Conservation (phyloP, 805 yeast species). For the Komagataella ulmi region DNA sequence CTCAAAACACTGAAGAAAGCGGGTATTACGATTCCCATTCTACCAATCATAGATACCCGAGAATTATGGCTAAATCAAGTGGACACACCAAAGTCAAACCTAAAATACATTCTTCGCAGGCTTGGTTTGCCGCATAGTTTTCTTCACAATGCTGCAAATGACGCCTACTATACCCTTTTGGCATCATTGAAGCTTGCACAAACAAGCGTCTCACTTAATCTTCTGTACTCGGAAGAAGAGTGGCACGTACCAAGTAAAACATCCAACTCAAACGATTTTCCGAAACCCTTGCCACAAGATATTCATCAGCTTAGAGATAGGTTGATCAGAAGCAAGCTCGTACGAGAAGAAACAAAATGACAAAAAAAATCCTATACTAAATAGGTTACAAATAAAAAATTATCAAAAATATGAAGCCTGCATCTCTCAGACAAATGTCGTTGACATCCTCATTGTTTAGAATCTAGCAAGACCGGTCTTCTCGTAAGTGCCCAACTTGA, state of each 20-base stretch:
- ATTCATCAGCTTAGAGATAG: neutral
- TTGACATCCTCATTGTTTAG: conserved; percentile 4
- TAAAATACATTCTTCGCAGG: conserved; percentile 13
- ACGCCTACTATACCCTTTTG: conserved; percentile 16
- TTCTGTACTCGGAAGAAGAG: neutral
- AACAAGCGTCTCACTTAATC: neutral
- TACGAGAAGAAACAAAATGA: neutral
- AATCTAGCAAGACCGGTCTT: conserved; percentile 14
- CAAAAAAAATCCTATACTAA: neutral
- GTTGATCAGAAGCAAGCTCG: neutral
- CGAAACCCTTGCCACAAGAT: neutral
- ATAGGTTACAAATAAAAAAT: neutral
- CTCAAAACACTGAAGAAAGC: conserved; percentile 8
- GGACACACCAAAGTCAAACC: conserved; percentile 4
- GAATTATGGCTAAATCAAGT: conserved; percentile 13
- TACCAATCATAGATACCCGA: conserved; percentile 16
- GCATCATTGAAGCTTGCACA: neutral
- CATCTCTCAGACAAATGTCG: neutral
- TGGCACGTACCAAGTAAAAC: neutral
- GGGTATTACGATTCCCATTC: conserved; percentile 7
- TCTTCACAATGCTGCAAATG: conserved; percentile 19
- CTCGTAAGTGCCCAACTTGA: conserved; percentile 14
- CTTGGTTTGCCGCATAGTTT: conserved; percentile 15
- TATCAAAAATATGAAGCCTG: neutral
- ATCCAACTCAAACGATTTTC: neutral